Percentiles rank a stretch among this genome's conserved stretches.
These are phyloP conservation scores for Fusarium ambrosium DNA, from an alignment of 2,329 filamentous ascomycete species.

Conservation along the genomic window DNA sequence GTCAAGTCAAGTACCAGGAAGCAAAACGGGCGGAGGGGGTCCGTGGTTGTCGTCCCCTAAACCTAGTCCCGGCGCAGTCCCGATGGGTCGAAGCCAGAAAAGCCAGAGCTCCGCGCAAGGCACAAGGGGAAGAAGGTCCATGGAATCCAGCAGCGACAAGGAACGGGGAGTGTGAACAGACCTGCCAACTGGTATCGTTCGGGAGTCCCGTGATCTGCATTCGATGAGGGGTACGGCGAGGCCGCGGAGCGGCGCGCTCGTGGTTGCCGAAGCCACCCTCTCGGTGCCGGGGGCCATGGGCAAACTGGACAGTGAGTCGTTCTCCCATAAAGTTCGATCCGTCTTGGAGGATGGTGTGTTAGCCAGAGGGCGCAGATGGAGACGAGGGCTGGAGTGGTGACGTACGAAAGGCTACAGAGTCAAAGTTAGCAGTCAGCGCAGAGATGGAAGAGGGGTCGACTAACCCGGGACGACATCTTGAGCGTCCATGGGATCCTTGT, in stretches of 20 bases:
- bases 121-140: constrained; percentile 52
- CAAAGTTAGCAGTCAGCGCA: constrained; percentile 37
- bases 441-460: constrained; percentile 50
- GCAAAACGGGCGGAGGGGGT: constrained; percentile 44
- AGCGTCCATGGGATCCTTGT: constrained; percentile 98
- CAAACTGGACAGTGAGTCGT: constrained; percentile 97
- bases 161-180: constrained; percentile 81
- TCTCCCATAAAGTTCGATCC: constrained; percentile 98
- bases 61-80: constrained; percentile 46
- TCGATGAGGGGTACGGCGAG: constrained; percentile 92
- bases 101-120: constrained; percentile 50
- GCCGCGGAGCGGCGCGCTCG: constrained; percentile 76
- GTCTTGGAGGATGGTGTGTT: constrained; percentile 68
- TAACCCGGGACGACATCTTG: constrained; percentile 98
- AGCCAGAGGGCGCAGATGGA: constrained; percentile 35
- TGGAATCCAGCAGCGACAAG: constrained; percentile 63
- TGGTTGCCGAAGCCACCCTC: constrained; percentile 64
- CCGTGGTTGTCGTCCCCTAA: constrained; percentile 47
- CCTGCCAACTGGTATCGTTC: constrained; percentile 99
- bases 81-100: constrained; percentile 46
- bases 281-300: constrained; percentile 80
- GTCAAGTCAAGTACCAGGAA: constrained; percentile 54
- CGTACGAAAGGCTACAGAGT: constrained; percentile 71
- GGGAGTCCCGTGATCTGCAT: constrained; percentile 99
- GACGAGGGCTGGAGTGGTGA: constrained; percentile 49